Base-by-base conservation (phyloP, 495 filamentous ascomycete species). In the Annulohypoxylon maeteangense region DNA sequence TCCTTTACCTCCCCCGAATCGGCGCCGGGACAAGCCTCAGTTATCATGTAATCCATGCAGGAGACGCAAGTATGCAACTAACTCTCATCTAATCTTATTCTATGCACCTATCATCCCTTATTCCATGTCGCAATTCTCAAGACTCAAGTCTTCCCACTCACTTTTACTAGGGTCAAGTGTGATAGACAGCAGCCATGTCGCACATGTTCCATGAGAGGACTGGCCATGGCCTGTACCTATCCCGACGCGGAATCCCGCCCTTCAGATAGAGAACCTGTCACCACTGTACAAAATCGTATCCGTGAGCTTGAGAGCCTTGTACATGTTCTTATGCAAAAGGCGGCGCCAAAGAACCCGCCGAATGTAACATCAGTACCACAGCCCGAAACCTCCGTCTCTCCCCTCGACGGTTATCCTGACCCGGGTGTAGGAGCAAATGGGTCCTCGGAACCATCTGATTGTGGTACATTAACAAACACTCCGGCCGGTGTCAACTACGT, bases 21-120 rank as follows among this genome's bases (percentile, higher is more conserved):
- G 78, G 34, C 68, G 78, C 32, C 68, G 78, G 8, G 78, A 80
- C 59, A 80, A 80, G 48, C 76, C 76, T 16, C 78, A 80, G 59
- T 61, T 80, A 1, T 78, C 76, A 34, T 80, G 78, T 68, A 76
- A 70, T 36, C 51, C 75, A 40, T 80, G 78, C 51, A 72, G 78
- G 18, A 60, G 70, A 50, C 67, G 76, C 68, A 79, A 79, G 76
- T 79, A 75, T 25, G 70, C 62, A 31, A 1, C 11, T 23, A 36
- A 18, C 31, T 38, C 34, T n/a, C 40, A 44, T 44, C n/a, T 44
- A 3, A 18, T 44, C 1, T 44, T 18, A 44, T 44, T 5, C 6
- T 18, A n/a, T n/a, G n/a, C n/a, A 18, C 40, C 12, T 44, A 7
- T 20, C n/a, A 40, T 10, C 0, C 22, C 6, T 47, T 23, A 50